Evolutionary conservation across 2,329 filamentous ascomycete species (phyloP), one percentile per base, ranked within the genome.

Genomic region (Cercospora canescens): DNA sequence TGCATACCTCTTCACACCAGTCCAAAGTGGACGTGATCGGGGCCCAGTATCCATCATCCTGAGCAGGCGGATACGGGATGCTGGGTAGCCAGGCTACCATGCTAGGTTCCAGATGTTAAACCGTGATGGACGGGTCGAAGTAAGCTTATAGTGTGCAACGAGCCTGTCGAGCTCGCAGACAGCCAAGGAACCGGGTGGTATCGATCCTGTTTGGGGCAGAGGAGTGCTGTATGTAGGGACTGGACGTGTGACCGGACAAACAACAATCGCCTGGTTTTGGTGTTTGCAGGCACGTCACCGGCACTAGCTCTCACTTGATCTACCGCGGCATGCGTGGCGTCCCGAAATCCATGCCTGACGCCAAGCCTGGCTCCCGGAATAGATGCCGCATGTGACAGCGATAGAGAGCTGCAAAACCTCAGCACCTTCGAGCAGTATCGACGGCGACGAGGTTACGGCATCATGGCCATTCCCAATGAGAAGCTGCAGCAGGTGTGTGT

Each of bases 401-500:
- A 56, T 14, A 24, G 45, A 21, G 24, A 52, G 21, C 39, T 34
- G 21, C 9, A 35, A 32, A n/a, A 60, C 30, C 30, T 37, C 60
- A 34, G 21, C 18, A 55, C 48, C 34, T 28, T 56, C 50, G 18
- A 62, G 34, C 34, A 55, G 2, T 55, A 16, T 24, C 28, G 52
- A 35, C 52, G 52, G 32, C 52, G 55, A 55, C 52, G 28, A 24
- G 30, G 28, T 18, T 41, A 54, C 32, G 39, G 50, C 50, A 52
- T 39, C 60, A 97, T 98, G 94, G 92, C 94, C 62, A 95, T 98
- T 73, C 90, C 94, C 62, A 97, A 96, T 76, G 92, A 96, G 82
- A 93, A 94, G 66, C 84, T 98, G 70, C 92, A 97, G 79, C 97
- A 97, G 90, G 94, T 94, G 77, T 68, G 80, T 56, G 45, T 58